Evolutionary conservation across 208 protist species (phyloP).

Genomic region (Trypanosoma avium): DNA sequence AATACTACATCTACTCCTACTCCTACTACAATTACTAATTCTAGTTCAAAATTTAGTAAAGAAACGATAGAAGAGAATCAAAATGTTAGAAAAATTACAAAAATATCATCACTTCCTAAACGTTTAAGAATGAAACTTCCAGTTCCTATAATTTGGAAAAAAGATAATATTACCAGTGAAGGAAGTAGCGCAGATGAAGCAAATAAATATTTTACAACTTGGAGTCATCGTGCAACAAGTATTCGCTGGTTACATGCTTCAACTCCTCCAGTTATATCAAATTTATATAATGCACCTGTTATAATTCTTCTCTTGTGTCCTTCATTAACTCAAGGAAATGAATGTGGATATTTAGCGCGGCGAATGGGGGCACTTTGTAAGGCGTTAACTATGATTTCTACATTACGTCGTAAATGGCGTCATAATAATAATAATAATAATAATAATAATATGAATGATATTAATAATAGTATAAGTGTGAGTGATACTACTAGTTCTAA

Average conservation of each 20-base stretch:
- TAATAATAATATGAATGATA: not conserved
- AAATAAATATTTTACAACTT: not conserved
- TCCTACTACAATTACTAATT: not conserved
- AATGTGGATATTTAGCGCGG: slow-evolving; percentile 12
- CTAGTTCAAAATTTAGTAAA: not conserved
- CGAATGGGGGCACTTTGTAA: slow-evolving; percentile 22
- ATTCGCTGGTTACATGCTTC: slow-evolving; percentile 22
- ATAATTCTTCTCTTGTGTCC: slow-evolving; percentile 28
- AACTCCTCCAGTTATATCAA: not conserved
- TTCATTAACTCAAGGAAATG: slow-evolving; percentile 19
- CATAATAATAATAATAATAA: not conserved
- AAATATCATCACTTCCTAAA: too few species aligned
- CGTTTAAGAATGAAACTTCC: not conserved
- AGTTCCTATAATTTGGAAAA: not conserved
- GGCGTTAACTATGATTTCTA: slow-evolving; percentile 5
- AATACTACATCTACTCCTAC: not conserved
- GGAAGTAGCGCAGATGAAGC: not conserved
- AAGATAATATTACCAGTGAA: not conserved
- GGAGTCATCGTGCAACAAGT: slow-evolving; percentile 4
- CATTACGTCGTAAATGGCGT: not conserved
- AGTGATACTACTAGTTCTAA: not conserved
- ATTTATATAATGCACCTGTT: not conserved
- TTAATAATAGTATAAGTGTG: not conserved
- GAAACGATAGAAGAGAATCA: not conserved
- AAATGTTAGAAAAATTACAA: too few species aligned